Evolutionary conservation across 83 land plant species (phyloP).

Genomic region (Thuja plicata): DNA sequence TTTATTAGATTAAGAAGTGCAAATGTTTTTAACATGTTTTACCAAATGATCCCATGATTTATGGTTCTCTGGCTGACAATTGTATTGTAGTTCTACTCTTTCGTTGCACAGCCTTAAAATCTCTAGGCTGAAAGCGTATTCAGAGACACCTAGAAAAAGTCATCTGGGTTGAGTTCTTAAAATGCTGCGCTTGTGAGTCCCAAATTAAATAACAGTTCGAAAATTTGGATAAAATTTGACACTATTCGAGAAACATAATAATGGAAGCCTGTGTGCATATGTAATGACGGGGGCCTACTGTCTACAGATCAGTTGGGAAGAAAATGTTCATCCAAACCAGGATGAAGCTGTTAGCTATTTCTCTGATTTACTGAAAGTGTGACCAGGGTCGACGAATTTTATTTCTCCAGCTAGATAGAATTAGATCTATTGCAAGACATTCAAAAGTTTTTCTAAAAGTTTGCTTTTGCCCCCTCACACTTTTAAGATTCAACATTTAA

Average conservation of each 20-base stretch:
- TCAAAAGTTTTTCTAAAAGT: neutral
- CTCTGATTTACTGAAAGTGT: too few relatives aligned
- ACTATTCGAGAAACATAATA: too few relatives aligned
- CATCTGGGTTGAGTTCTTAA: too few relatives aligned
- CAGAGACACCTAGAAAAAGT: too few relatives aligned
- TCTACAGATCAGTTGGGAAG: neutral
- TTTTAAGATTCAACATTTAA: neutral
- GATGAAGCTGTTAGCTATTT: neutral
- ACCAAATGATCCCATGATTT: too few relatives aligned
- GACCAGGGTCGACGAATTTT: neutral
- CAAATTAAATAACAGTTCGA: too few relatives aligned
- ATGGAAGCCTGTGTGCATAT: neutral
- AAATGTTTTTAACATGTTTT: too few relatives aligned
- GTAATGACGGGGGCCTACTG: neutral
- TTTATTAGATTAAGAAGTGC: too few relatives aligned
- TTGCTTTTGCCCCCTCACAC: neutral
- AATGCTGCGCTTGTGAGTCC: too few relatives aligned
- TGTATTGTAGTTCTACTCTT: neutral
- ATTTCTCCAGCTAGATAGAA: neutral
- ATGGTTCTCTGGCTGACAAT: too few relatives aligned
- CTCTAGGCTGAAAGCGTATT: neutral
- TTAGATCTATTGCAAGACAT: neutral
- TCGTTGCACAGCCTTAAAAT: neutral
- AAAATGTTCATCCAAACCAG: neutral
- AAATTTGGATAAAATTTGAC: too few relatives aligned